Percentiles rank a stretch among this genome's conserved stretches.
phyloP scores from a whole-genome alignment of 495 filamentous ascomycete species.

The Penicillium cinerascens region DNA sequence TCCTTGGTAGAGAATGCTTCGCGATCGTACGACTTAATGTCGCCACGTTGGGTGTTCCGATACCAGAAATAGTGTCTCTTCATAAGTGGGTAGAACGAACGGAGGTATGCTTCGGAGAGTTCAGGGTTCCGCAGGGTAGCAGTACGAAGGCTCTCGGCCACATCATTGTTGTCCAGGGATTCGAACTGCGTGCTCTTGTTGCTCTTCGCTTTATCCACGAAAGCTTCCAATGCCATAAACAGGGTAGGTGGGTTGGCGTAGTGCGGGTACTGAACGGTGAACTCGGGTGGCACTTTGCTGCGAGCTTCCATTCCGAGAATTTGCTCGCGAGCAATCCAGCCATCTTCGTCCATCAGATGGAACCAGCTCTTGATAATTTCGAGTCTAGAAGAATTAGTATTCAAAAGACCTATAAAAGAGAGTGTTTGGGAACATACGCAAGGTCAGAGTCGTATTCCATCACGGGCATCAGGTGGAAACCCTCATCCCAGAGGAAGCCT shows the following conservation, averaged over 20 bases:
- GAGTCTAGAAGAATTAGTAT: slow-evolving; percentile 43
- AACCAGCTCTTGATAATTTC: slow-evolving; percentile 96
- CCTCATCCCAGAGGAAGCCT: slow-evolving; percentile 97
- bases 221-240: slow-evolving; percentile 79
- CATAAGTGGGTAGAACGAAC: slow-evolving; percentile 83
- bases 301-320: slow-evolving; percentile 92
- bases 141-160: slow-evolving; percentile 40
- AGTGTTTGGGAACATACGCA: slow-evolving; percentile 44
- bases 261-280: slow-evolving; percentile 94
- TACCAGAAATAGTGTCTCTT: slow-evolving; percentile 93
- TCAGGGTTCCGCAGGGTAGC: slow-evolving; percentile 64
- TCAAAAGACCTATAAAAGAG: background rate
- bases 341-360: slow-evolving; percentile 91
- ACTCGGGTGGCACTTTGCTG: slow-evolving; percentile 93
- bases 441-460: slow-evolving; percentile 92
- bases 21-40: slow-evolving; percentile 87
- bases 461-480: slow-evolving; percentile 90
- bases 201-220: slow-evolving; percentile 68
- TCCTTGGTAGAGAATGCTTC: slow-evolving; percentile 82
- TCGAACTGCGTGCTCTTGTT: slow-evolving; percentile 29
- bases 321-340: slow-evolving; percentile 96
- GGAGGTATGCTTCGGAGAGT: slow-evolving; percentile 69
- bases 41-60: slow-evolving; percentile 83
- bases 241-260: slow-evolving; percentile 98
- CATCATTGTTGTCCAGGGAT: slow-evolving; percentile 20